These are phyloP conservation scores for Hyaloraphidium curvatum DNA, from an alignment of 192 early-diverging fungal species.

Conservation along the genomic window DNA sequence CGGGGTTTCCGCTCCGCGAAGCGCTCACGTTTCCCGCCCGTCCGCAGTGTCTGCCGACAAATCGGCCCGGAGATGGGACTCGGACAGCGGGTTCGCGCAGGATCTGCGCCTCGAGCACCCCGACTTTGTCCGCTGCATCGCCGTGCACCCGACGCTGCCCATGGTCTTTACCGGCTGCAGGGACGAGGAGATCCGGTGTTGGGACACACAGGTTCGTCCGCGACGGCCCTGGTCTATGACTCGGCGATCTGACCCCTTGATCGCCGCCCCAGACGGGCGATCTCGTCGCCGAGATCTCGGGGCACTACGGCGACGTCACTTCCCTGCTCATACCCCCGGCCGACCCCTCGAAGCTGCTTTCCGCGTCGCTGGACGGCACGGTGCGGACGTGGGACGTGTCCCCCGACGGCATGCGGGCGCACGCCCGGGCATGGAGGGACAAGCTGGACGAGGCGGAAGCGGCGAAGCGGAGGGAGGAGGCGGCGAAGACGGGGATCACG, in stretches of 20 bases:
- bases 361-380: constrained; percentile 67
- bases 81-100: too few species aligned
- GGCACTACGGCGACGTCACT: constrained; percentile 80
- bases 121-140: constrained; percentile 55
- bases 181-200: constrained; percentile 71
- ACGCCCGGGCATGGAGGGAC: background rate
- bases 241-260: background rate
- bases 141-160: constrained; percentile 27
- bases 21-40: background rate
- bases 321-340: constrained; percentile 35
- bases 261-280: constrained; percentile 37
- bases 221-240: background rate
- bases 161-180: constrained; percentile 64
- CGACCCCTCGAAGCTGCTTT: constrained; percentile 52
- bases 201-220: constrained; percentile 59
- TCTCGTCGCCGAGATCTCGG: constrained; percentile 51
- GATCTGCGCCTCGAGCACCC: constrained; percentile 71
- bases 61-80: constrained; percentile 67
- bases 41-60: constrained; percentile 70
- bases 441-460: background rate
- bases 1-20: background rate
- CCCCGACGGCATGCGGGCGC: background rate
- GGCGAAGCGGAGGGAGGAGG: background rate
- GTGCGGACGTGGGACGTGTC: constrained; percentile 53
- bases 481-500: constrained; percentile 29